These are phyloP conservation scores for Rostrohypoxylon terebratum DNA, from an alignment of 495 filamentous ascomycete genomes.

Conservation along the genomic window DNA sequence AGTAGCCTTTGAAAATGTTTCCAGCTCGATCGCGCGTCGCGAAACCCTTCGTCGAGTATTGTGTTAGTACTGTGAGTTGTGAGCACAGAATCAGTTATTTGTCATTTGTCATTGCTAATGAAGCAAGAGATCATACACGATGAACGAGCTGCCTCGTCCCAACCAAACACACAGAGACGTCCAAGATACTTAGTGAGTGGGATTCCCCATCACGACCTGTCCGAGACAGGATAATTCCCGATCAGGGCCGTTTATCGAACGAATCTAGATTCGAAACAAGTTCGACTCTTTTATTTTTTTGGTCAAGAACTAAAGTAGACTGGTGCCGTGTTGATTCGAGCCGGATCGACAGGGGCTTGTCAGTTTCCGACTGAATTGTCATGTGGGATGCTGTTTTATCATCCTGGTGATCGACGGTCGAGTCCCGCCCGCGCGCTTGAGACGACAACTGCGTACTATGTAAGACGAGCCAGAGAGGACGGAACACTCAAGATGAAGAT, in stretches of 20 bases:
- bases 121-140: background rate
- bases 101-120: background rate
- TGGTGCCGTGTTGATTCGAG: slow-evolving; percentile 28
- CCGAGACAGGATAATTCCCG: slow-evolving; percentile 9
- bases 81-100: background rate
- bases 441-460: background rate
- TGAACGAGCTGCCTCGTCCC: background rate
- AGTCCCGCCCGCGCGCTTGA: slow-evolving; percentile 7
- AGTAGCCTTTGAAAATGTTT: background rate
- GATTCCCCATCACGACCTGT: background rate
- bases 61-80: too few relatives aligned
- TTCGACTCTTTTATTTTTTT: background rate
- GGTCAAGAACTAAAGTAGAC: slow-evolving; percentile 7
- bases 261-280: slow-evolving; percentile 15
- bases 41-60: background rate
- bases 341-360: slow-evolving; percentile 30
- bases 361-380: slow-evolving; percentile 37
- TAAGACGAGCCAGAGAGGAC: slow-evolving; percentile 3
- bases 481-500: slow-evolving; percentile 41
- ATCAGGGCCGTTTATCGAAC: slow-evolving; percentile 35
- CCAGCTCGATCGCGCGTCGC: background rate
- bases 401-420: slow-evolving; percentile 28
- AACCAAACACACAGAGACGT: background rate
- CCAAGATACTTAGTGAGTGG: background rate
- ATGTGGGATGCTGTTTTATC: slow-evolving; percentile 30